phyloP scores from a whole-genome alignment of 495 filamentous ascomycete species.

The Collariella sp. region DNA sequence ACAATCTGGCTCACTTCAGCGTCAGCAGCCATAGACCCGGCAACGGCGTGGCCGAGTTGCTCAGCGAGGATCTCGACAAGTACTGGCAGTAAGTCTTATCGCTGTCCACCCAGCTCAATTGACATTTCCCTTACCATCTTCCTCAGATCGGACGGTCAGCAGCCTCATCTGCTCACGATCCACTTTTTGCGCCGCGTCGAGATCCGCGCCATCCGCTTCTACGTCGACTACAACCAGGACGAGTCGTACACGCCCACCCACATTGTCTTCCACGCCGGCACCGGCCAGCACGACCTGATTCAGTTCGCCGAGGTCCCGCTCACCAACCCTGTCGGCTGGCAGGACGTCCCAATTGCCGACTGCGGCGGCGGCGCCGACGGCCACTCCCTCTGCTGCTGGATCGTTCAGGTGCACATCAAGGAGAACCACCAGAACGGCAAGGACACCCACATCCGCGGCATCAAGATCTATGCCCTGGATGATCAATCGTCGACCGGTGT shows the following conservation, averaged over 20 bases:
- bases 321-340: constrained; percentile 79
- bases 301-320: constrained; percentile 73
- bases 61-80: constrained; percentile 63
- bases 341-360: constrained; percentile 67
- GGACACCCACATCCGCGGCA: constrained; percentile 88
- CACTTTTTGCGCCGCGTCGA: constrained; percentile 92
- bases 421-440: constrained; percentile 99
- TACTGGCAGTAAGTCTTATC: constrained; percentile 71
- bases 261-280: constrained; percentile 78
- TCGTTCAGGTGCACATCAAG: constrained; percentile 76
- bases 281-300: constrained; percentile 75
- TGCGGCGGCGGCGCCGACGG: constrained; percentile 54
- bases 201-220: constrained; percentile 74
- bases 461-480: constrained; percentile 84
- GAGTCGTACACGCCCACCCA: constrained; percentile 96
- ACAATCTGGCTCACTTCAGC: constrained; percentile 86
- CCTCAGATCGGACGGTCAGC: constrained; percentile 74
- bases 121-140: background rate
- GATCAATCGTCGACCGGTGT: constrained; percentile 26
- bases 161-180: constrained; percentile 86
- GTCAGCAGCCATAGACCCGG: constrained; percentile 87
- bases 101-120: background rate
- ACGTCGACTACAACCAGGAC: constrained; percentile 82
- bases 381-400: constrained; percentile 70
- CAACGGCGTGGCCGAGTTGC: constrained; percentile 77